phyloP scores from a whole-genome alignment of 176 grass and related monocot genomes.

The Avena eriantha region DNA sequence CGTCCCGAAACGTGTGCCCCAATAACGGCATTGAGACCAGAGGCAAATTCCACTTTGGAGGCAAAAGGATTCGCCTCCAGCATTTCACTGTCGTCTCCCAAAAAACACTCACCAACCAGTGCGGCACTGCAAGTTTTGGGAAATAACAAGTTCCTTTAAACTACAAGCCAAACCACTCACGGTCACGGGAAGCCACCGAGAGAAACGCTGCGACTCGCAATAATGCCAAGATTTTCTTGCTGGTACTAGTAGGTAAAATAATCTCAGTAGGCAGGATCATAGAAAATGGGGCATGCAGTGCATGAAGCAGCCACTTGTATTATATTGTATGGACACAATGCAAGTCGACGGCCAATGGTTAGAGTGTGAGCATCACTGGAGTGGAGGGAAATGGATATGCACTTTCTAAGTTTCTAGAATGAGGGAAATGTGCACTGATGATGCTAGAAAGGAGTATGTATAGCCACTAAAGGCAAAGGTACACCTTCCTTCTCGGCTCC shows the following conservation, averaged over 20 bases:
- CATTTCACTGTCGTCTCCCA: conserved; percentile 1
- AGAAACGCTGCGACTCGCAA: not conserved
- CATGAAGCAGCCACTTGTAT: not conserved
- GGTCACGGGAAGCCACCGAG: not conserved
- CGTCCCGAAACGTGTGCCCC: conserved; percentile 65
- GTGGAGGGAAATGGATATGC: not conserved
- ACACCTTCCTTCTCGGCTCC: not conserved
- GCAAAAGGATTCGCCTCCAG: conserved; percentile 27
- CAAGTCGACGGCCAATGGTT: not conserved
- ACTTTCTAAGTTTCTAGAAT: too few species aligned
- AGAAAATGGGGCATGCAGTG: not conserved
- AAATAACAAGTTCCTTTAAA: conserved; percentile 35
- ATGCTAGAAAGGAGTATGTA: too few species aligned
- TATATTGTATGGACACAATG: not conserved
- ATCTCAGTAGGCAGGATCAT: not conserved
- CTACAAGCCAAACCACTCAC: conserved; percentile 23
- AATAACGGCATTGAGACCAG: conserved; percentile 61
- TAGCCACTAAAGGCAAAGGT: too few species aligned
- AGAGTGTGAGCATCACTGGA: not conserved
- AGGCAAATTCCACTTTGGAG: conserved; percentile 55
- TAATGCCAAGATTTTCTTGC: conserved; percentile 3
- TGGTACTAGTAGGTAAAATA: not conserved
- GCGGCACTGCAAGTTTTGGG: conserved; percentile 14
- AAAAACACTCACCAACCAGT: not conserved
- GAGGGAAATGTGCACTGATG: not conserved